Conservation (phyloP, 2,329 filamentous ascomycete species). For the Colletotrichum musae region DNA sequence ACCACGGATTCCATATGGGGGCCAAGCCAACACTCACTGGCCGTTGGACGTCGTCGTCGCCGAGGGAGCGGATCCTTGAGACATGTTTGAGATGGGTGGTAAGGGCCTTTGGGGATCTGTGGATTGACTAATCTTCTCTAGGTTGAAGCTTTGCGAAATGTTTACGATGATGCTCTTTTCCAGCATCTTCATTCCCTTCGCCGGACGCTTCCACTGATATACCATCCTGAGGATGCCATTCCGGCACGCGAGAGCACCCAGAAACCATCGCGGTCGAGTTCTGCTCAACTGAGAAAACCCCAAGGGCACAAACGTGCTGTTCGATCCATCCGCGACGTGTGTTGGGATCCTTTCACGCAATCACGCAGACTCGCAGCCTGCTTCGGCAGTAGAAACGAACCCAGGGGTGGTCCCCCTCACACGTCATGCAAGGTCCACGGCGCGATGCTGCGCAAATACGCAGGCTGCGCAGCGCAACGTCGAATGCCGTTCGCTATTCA, state of each 20-base stretch:
- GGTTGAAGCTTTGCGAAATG: neutral
- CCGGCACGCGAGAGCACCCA: neutral
- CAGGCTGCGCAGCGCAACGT: neutral
- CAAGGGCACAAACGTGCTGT: constrained; percentile 34
- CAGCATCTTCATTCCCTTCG: neutral
- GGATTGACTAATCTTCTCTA: neutral
- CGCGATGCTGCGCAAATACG: constrained; percentile 23
- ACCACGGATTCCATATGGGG: neutral
- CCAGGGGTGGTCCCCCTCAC: neutral
- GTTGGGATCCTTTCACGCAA: neutral
- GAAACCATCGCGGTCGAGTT: neutral
- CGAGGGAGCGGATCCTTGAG: constrained; percentile 22
- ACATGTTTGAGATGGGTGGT: constrained; percentile 16
- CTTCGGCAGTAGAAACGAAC: neutral
- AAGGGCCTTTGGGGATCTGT: neutral
- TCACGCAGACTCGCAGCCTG: neutral
- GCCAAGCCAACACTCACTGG: constrained; percentile 5
- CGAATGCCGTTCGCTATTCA: neutral
- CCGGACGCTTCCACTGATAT: constrained; percentile 16
- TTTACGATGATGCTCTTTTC: neutral
- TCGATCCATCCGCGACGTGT: neutral
- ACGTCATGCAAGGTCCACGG: constrained; percentile 12
- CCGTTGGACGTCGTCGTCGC: constrained; percentile 20
- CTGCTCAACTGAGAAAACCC: constrained; percentile 11
- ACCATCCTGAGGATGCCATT: constrained; percentile 1